A percentile compares a stretch with the other conserved stretches of the same genome.
phyloP scores from a whole-genome alignment of 179 eudicot species.

The Silene vulgaris region DNA sequence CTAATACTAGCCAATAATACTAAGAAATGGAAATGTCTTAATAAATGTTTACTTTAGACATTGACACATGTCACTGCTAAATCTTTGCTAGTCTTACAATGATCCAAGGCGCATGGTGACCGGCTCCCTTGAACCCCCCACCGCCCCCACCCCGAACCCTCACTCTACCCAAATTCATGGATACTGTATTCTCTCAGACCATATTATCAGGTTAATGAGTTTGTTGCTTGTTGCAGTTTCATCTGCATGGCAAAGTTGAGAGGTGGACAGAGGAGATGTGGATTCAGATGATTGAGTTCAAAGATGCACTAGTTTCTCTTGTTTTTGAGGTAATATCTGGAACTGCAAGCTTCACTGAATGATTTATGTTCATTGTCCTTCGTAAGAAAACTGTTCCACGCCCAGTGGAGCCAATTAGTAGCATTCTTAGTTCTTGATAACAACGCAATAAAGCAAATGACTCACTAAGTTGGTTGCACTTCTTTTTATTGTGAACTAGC shows the following conservation, averaged over 20 bases:
- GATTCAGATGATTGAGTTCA: slow-evolving; percentile 66
- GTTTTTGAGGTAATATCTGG: slow-evolving; percentile 56
- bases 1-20: too few species aligned
- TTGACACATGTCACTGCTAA: too few species aligned
- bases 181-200: not conserved
- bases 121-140: too few species aligned
- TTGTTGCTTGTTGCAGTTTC: slow-evolving; percentile 51
- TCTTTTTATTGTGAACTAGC: not conserved
- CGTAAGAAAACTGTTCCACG: not conserved
- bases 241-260: slow-evolving; percentile 68
- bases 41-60: too few species aligned
- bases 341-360: slow-evolving; percentile 2
- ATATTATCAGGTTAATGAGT: not conserved
- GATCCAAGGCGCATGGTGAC: too few species aligned
- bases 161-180: not conserved
- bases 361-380: not conserved
- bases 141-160: too few species aligned
- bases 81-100: too few species aligned
- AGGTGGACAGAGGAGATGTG: slow-evolving; percentile 83
- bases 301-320: slow-evolving; percentile 58
- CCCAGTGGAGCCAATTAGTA: not conserved
- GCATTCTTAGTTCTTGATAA: not conserved
- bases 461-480: not conserved
- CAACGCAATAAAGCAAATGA: not conserved
- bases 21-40: too few species aligned